These are phyloP conservation scores for Saraca asoca DNA, from an alignment of 331 rosid genomes.

Conservation along the genomic window DNA sequence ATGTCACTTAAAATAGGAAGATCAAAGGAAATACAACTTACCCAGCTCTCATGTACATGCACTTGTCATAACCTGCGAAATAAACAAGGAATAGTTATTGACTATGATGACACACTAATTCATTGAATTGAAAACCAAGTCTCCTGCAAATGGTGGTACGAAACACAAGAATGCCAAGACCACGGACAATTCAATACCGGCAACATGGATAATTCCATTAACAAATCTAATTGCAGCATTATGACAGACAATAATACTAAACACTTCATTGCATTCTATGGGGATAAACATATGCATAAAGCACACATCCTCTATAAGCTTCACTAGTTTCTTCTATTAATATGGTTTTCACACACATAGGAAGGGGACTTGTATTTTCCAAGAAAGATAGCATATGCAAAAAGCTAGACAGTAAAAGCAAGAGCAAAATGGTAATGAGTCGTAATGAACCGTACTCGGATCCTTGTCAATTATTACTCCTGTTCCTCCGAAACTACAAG, in stretches of 20 bases:
- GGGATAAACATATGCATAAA: too few relatives aligned
- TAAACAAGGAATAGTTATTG: slow-evolving; percentile 30
- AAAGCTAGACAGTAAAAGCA: neutral
- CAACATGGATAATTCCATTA: neutral
- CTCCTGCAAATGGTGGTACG: too few relatives aligned
- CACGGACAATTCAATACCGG: neutral
- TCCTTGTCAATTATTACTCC: slow-evolving; percentile 80
- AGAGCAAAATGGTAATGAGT: slow-evolving; percentile 6
- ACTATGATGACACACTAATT: neutral
- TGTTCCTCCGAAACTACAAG: slow-evolving; percentile 88
- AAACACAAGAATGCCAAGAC: too few relatives aligned
- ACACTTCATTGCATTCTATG: neutral
- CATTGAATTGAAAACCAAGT: too few relatives aligned
- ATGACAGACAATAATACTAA: slow-evolving; percentile 3
- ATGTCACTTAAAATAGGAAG: neutral
- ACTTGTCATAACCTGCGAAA: slow-evolving; percentile 85
- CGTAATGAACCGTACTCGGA: slow-evolving; percentile 67
- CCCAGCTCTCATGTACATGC: slow-evolving; percentile 84
- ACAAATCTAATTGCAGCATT: neutral
- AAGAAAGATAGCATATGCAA: too few relatives aligned
- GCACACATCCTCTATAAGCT: too few relatives aligned
- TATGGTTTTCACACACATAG: too few relatives aligned
- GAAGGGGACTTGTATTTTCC: too few relatives aligned
- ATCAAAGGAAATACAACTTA: slow-evolving; percentile 44
- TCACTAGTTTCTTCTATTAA: too few relatives aligned